phyloP scores from a whole-genome alignment of 2,329 filamentous ascomycete genomes.

The Fusarium tricinctum region DNA sequence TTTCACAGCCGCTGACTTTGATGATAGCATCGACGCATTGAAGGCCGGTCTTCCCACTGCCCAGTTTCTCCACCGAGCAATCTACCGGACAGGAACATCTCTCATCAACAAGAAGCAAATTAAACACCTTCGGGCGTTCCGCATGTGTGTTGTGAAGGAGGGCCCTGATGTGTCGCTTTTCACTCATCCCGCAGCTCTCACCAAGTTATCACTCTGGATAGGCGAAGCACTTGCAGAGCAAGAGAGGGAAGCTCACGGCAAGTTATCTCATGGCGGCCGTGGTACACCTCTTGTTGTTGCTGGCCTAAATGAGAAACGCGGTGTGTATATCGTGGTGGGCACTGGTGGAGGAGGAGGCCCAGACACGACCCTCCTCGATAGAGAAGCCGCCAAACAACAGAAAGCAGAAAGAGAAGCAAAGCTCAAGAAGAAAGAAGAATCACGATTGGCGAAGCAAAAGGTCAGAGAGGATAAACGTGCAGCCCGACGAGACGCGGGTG shows the following conservation, averaged over 20 bases:
- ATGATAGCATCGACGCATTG: constrained; percentile 77
- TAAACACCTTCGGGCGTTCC: constrained; percentile 90
- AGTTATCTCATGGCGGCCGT: constrained; percentile 75
- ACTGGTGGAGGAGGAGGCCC: constrained; percentile 88
- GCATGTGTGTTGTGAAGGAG: constrained; percentile 96
- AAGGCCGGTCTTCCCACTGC: constrained; percentile 84
- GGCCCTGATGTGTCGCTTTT: constrained; percentile 93
- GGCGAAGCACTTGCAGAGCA: constrained; percentile 92
- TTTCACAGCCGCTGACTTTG: constrained; percentile 9
- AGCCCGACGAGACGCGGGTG: constrained; percentile 64
- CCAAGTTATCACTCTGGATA: constrained; percentile 94
- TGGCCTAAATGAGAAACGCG: constrained; percentile 86
- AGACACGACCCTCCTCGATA: constrained; percentile 76
- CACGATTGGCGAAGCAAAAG: constrained; percentile 68
- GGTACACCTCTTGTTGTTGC: constrained; percentile 92
- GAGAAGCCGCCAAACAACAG: constrained; percentile 74
- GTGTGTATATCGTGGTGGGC: constrained; percentile 93
- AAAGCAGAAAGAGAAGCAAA: constrained; percentile 74
- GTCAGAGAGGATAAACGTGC: constrained; percentile 72
- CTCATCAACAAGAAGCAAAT: constrained; percentile 95
- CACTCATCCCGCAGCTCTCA: constrained; percentile 90
- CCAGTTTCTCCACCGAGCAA: constrained; percentile 90
- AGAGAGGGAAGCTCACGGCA: constrained; percentile 81
- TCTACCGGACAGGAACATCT: constrained; percentile 91
- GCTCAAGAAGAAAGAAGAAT: constrained; percentile 72